Conservation (phyloP, 768 basidiomycete species). For the Amanita molliuscula region DNA sequence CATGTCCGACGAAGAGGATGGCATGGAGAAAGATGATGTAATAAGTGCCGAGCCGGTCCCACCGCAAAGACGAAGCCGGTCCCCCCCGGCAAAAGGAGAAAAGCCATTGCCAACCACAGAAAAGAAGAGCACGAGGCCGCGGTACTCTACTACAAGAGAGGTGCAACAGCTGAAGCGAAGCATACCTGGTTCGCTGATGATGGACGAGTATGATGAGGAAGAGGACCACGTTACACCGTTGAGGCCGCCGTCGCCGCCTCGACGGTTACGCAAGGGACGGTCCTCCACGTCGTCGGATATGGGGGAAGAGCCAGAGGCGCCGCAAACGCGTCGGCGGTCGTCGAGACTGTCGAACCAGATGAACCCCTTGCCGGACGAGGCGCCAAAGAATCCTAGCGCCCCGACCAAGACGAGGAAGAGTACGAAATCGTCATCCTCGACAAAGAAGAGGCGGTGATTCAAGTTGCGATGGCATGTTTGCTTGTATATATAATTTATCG, state of each 20-base stretch:
- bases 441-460: slow-evolving; percentile 14
- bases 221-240: slow-evolving; percentile 29
- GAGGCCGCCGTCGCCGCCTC: slow-evolving; percentile 21
- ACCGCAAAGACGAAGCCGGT: not conserved
- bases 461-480: not conserved
- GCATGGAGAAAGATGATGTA: slow-evolving; percentile 16
- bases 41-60: slow-evolving; percentile 2
- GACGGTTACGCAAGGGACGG: slow-evolving; percentile 16
- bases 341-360: slow-evolving; percentile 25
- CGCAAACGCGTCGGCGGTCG: slow-evolving; percentile 32
- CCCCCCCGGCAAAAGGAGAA: not conserved
- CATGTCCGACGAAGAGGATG: slow-evolving; percentile 28
- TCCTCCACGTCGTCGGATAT: slow-evolving; percentile 22
- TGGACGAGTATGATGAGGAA: slow-evolving; percentile 20
- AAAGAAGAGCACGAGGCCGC: slow-evolving; percentile 4
- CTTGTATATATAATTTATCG: slow-evolving; percentile 6
- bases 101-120: slow-evolving; percentile 2
- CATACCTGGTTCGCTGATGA: slow-evolving; percentile 5
- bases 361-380: slow-evolving; percentile 10
- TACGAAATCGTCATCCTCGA: slow-evolving; percentile 4
- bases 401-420: slow-evolving; percentile 14
- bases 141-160: slow-evolving; percentile 4
- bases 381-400: slow-evolving; percentile 15
- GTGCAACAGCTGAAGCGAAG: slow-evolving; percentile 4
- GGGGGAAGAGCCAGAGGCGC: slow-evolving; percentile 22